Conservation (phyloP, 2,329 filamentous ascomycete species). For the Penicillium crustosum region DNA sequence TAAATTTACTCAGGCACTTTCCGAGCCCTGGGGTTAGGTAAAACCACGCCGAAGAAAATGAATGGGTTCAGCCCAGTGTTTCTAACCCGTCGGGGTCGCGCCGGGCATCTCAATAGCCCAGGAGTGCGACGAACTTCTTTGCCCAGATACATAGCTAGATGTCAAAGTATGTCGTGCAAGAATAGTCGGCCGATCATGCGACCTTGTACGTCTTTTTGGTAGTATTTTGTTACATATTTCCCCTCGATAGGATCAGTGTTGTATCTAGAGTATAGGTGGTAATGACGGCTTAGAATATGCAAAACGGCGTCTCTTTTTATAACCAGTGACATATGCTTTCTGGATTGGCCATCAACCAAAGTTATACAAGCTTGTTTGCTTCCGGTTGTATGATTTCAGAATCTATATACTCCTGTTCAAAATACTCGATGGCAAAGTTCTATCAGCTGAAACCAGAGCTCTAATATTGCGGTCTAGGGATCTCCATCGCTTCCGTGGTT, state of each 20-base stretch:
- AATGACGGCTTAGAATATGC: too few species aligned
- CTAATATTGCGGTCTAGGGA: slow-evolving; percentile 49
- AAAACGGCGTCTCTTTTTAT: too few species aligned
- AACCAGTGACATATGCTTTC: too few species aligned
- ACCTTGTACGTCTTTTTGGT: too few species aligned
- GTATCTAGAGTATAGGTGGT: too few species aligned
- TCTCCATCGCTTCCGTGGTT: slow-evolving; percentile 67
- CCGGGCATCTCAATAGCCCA: neutral
- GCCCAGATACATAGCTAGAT: too few species aligned
- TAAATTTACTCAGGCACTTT: neutral
- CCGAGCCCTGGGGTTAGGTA: neutral
- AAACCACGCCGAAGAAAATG: neutral
- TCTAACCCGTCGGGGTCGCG: neutral
- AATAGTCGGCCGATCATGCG: too few species aligned
- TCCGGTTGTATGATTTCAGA: neutral
- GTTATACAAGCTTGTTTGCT: neutral
- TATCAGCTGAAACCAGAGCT: neutral
- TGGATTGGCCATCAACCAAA: neutral
- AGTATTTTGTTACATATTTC: too few species aligned
- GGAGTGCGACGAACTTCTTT: neutral
- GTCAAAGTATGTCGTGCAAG: too few species aligned
- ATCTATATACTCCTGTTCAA: neutral
- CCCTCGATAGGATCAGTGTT: too few species aligned
- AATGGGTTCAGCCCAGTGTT: neutral
- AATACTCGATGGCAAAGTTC: neutral